Evolutionary conservation across 192 early-diverging fungal genomes (phyloP).

Genomic region (Oehlia diaphana): DNA sequence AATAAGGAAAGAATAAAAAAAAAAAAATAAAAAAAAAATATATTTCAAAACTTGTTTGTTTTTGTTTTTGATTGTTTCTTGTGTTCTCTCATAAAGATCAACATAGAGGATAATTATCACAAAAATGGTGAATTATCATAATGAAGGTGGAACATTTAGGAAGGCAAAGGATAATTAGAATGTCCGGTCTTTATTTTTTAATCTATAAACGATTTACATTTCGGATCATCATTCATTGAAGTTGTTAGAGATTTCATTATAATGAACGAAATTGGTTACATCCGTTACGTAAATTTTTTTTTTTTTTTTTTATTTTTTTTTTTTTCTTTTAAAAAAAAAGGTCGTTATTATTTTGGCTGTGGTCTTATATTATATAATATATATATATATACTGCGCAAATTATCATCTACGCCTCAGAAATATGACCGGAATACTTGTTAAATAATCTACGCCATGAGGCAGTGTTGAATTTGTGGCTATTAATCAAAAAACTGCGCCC

Average conservation of each 20-base stretch:
- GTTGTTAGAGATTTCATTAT: no score
- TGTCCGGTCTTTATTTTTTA: neutral
- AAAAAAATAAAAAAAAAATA: no score
- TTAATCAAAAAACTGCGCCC: neutral
- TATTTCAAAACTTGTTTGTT: neutral
- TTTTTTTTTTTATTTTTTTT: no score
- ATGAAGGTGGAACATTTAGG: neutral
- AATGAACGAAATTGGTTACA: neutral
- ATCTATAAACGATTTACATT: no score
- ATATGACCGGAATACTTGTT: neutral
- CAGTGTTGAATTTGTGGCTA: no score
- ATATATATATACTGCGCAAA: neutral
- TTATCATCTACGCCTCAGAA: neutral
- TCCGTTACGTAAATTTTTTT: neutral
- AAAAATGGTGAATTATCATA: neutral
- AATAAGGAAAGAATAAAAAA: no score
- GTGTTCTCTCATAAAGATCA: neutral
- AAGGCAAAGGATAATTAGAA: neutral
- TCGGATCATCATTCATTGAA: no score
- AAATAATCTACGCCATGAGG: neutral
- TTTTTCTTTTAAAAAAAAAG: no score
- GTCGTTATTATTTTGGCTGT: neutral
- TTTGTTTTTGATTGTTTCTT: neutral
- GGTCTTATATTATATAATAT: neutral
- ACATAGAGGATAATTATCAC: neutral